These are phyloP conservation scores for Achaetomiella virescens DNA, from an alignment of 495 filamentous ascomycete species.

Conservation along the genomic window DNA sequence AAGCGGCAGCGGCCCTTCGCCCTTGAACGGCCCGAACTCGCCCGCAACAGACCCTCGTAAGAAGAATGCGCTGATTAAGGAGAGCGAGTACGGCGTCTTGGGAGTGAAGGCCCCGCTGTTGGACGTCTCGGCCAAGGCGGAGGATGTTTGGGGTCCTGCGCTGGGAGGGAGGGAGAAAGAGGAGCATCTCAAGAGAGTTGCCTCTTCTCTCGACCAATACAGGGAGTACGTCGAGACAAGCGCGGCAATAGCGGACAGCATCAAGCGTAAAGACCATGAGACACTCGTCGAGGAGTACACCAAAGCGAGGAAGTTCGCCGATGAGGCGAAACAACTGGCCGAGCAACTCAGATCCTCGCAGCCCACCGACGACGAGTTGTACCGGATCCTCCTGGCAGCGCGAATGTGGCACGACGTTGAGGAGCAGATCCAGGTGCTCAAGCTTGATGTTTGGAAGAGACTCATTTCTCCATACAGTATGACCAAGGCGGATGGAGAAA, in stretches of 20 bases:
- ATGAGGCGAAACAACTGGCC: conserved; percentile 60
- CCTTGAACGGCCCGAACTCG: conserved; percentile 29
- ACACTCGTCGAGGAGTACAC: conserved; percentile 78
- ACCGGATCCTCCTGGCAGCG: conserved; percentile 79
- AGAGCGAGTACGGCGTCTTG: conserved; percentile 89
- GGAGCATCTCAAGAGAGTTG: conserved; percentile 68
- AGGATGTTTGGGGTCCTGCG: conserved; percentile 95
- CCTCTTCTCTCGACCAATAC: conserved; percentile 66
- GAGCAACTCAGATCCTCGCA: conserved; percentile 48
- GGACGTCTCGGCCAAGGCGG: conserved; percentile 85
- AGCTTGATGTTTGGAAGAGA: conserved; percentile 78
- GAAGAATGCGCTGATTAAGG: conserved; percentile 87
- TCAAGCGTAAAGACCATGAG: conserved; percentile 86
- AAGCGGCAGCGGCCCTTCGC: conserved; percentile 44
- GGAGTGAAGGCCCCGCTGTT: conserved; percentile 82
- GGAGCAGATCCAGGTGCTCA: conserved; percentile 75
- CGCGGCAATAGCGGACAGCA: conserved; percentile 69
- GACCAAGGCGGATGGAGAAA: conserved; percentile 36
- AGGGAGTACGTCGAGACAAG: conserved; percentile 75
- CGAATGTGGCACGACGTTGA: conserved; percentile 94
- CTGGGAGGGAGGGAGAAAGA: conserved; percentile 89
- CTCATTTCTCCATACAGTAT: conserved; percentile 53
- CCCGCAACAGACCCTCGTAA: conserved; percentile 47
- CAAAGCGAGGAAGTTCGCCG: conserved; percentile 66
- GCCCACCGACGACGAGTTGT: conserved; percentile 63